Conservation (phyloP, 176 grass and related monocot species). For the Luzula sylvatica region DNA sequence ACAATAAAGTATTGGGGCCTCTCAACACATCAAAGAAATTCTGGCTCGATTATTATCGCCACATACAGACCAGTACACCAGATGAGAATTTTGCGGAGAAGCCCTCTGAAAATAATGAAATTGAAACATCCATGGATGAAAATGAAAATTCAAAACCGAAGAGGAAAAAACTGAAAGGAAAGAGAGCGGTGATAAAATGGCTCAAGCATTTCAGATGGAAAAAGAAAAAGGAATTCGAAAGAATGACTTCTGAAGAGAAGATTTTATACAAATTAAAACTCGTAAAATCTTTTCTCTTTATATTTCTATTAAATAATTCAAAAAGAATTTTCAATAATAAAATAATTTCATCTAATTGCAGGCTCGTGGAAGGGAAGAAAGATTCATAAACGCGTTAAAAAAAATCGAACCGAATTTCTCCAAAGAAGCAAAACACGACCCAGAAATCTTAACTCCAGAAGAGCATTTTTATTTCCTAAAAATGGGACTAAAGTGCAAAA, state of each 20-base stretch:
- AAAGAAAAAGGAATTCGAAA: slow-evolving; percentile 84
- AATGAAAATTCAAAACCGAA: slow-evolving; percentile 36
- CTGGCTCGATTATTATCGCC: too few relatives aligned
- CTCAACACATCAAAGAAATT: slow-evolving; percentile 5
- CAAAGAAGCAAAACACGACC: slow-evolving; percentile 68
- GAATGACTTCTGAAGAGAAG: slow-evolving; percentile 91
- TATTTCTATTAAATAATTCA: not conserved
- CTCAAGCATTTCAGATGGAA: slow-evolving; percentile 89
- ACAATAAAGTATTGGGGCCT: slow-evolving; percentile 18
- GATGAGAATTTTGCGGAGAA: slow-evolving; percentile 13
- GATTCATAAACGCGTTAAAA: slow-evolving; percentile 53
- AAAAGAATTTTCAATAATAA: not conserved
- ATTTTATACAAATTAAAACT: slow-evolving; percentile 83
- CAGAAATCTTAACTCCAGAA: slow-evolving; percentile 83
- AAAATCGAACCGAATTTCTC: slow-evolving; percentile 80
- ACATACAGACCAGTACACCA: too few relatives aligned
- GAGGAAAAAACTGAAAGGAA: slow-evolving; percentile 90
- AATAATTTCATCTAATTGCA: slow-evolving; percentile 4
- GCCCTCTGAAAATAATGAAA: slow-evolving; percentile 27
- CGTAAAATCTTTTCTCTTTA: slow-evolving; percentile 28
- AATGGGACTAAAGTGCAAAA: slow-evolving; percentile 90
- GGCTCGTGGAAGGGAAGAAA: slow-evolving; percentile 73
- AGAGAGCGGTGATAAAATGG: slow-evolving; percentile 73
- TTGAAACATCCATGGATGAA: slow-evolving; percentile 14
- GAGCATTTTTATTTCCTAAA: slow-evolving; percentile 94